Evolutionary conservation across 148 eudicot species (phyloP), one percentile per base, ranked within the genome.

Genomic region (Rhododendron henanense): DNA sequence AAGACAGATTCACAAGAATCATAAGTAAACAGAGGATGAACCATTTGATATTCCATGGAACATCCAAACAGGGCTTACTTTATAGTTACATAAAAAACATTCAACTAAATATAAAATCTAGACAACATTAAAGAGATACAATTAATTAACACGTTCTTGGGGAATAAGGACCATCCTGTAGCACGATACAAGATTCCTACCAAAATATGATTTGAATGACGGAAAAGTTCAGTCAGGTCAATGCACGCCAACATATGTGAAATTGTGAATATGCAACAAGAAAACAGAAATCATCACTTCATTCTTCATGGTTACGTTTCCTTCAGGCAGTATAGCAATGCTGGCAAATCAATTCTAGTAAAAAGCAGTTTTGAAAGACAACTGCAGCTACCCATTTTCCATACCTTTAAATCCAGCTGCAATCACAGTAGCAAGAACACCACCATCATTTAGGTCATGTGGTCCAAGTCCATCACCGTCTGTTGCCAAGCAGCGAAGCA

Each of bases 391-490:
- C 35, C n/a, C 21, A 18, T 15, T 6, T 28, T 55, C 73, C 81
- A 53, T 87, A 95, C 99, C 99, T 93, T 95, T 96, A 85, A 96
- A 93, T 45, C 96, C 98, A 50, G 98, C 93, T 63, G 99, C 99
- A 88, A 96, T 92, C 67, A 95, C 91, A 65, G 89, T 87, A 78
- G 96, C 97, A 86, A 96, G 98, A 89, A 96, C 59, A 67, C 99
- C 99, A 53, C 99, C 99, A 87, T 96, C 96, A 90, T 91, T 86
- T 73, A 87, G 92, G 79, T 93, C 93, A 91, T 93, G 96, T 83
- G 91, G 88, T 69, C 99, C 99, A 84, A 95, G 88, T 71, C 99
- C 99, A 88, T 96, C 99, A 69, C 94, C 94, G 55, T 91, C 92
- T 44, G 88, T 88, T 55, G 95, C 98, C 89, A 90, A 91, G 90